A percentile compares a stretch with the other conserved stretches of the same genome.
Conservation (phyloP, 225 moss, liverwort and hornwort species). For the Antitrichia curtipendula region DNA sequence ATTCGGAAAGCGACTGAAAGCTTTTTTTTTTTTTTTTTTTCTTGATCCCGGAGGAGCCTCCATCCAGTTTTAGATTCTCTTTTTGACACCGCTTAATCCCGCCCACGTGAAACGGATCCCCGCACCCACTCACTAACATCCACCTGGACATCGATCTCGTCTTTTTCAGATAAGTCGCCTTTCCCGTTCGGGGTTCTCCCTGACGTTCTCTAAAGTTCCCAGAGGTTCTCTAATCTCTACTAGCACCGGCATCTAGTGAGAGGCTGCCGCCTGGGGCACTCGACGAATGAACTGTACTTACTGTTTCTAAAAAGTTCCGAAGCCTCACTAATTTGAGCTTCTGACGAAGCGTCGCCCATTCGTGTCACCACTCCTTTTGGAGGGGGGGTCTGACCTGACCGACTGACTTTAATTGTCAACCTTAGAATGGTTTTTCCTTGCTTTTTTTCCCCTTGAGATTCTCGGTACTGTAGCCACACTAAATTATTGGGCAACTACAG, state of each 20-base stretch:
- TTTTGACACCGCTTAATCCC: too few species aligned
- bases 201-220: not conserved
- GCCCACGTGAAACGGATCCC: not conserved
- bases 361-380: not conserved
- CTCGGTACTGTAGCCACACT: not conserved
- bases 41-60: not conserved
- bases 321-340: not conserved
- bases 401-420: not conserved
- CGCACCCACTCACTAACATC: not conserved
- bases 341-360: not conserved
- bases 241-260: too few species aligned
- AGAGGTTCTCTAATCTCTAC: not conserved
- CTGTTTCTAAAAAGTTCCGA: not conserved
- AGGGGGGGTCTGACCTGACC: not conserved
- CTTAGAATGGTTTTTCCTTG: not conserved
- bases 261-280: too few species aligned
- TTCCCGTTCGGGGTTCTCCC: not conserved
- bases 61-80: conserved; percentile 2
- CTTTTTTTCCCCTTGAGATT: not conserved
- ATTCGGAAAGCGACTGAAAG: not conserved
- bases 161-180: not conserved
- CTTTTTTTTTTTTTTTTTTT: not conserved
- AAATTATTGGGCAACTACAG: not conserved
- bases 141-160: not conserved
- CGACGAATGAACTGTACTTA: not conserved